Evolutionary conservation across 306 rosid species (phyloP).

Genomic region (Acacia acuminata): DNA sequence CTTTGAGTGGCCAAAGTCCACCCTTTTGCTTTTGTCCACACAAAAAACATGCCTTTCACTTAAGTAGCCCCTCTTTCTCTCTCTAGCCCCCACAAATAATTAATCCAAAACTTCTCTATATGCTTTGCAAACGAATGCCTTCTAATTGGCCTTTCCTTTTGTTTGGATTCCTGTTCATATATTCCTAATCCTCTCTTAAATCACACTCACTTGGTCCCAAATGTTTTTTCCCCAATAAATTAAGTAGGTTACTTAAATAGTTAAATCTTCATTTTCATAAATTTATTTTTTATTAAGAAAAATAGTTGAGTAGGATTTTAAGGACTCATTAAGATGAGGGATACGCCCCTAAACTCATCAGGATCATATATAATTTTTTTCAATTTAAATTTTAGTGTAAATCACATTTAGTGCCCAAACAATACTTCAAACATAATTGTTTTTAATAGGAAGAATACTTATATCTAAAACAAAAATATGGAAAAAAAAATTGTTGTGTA

Average conservation of each 20-base stretch:
- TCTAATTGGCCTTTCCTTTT: not conserved
- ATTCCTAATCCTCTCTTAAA: not conserved
- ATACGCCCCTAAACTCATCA: no score
- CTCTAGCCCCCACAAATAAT: not conserved
- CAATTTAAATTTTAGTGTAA: no score
- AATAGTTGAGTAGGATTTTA: no score
- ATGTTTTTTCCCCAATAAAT: not conserved
- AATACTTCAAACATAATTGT: no score
- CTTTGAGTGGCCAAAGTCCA: constrained; percentile 10
- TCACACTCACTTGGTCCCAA: not conserved
- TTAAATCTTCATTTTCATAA: not conserved
- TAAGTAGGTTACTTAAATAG: not conserved
- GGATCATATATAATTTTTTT: no score
- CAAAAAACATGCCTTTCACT: not conserved
- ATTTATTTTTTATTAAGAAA: not conserved
- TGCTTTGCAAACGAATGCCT: not conserved
- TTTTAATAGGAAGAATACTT: no score
- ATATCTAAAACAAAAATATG: no score
- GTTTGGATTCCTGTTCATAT: not conserved
- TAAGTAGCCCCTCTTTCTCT: not conserved
- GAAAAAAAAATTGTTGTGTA: no score
- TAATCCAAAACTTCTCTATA: not conserved
- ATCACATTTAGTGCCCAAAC: no score
- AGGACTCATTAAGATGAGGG: no score
- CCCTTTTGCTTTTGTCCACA: constrained; percentile 10